Evolutionary conservation across 2,329 filamentous ascomycete genomes (phyloP), one percentile per base, ranked within the genome.

Genomic region (Neoarthrinium moseri): DNA sequence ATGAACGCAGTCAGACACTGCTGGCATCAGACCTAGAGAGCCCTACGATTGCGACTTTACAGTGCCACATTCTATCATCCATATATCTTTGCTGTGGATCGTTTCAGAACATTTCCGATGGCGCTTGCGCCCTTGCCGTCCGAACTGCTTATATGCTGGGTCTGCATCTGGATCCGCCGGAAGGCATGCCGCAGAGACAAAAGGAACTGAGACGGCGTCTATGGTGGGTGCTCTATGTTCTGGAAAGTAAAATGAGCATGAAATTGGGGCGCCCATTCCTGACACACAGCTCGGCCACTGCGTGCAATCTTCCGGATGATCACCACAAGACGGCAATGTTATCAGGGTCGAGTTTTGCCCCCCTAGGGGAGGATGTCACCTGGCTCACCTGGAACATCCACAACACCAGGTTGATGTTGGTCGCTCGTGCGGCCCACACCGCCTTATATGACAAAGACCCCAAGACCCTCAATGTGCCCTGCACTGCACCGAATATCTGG

Each of bases 341-440:
- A 10, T 59, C 61, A 2, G 64, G 58, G 6, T 63, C 63, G 2
- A 60, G 58, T 38, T 64, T 67, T 46, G 55, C 59, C 2, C 52
- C 59, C 12, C 48, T 59, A 13, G 61, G 59, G 6, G 59, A 58
- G 20, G 55, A 66, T 46, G 56, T 65, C 15, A 70, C 67, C 5
- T 70, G 67, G 65, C 58, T 74, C 29, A 70, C 55, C 5, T 72
- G 57, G 47, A 56, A 54, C 12, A 36, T 64, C 2, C 63, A 70
- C 4, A 57, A 60, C 35, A 57, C 60, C 12, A 66, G 62, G 41
- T 54, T 75, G 10, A 46, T 69, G 11, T 48, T 65, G 2, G 58
- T 62, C 1, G 57, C 57, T 6, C 59, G 56, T 12, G 51, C 55
- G 0, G 56, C 66, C 2, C 67, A 70, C 46, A 57, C 57, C 5